These are phyloP conservation scores for Phaseolus coccineus DNA, from an alignment of 331 rosid genomes.

Conservation along the genomic window DNA sequence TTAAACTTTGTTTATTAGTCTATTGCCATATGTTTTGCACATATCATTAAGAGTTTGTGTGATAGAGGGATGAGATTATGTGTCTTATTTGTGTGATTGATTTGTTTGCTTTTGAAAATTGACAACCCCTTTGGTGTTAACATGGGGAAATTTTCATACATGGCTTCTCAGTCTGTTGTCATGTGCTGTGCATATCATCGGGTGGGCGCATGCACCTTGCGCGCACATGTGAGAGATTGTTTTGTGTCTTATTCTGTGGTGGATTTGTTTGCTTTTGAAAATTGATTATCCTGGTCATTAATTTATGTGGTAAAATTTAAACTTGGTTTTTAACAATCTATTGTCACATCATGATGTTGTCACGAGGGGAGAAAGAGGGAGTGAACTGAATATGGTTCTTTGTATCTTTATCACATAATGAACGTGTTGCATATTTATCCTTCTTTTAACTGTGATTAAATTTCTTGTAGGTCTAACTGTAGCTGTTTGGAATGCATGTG, in stretches of 20 bases:
- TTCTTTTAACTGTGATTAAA: neutral
- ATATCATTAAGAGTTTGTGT: neutral
- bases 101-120: conserved; percentile 23
- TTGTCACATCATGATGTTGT: conserved; percentile 1
- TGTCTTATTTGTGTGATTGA: neutral
- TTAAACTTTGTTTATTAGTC: neutral
- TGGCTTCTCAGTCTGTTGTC: neutral
- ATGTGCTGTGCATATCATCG: conserved; percentile 2
- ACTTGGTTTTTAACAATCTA: neutral
- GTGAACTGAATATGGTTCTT: neutral
- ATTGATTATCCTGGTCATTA: neutral
- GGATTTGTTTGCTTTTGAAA: conserved; percentile 31
- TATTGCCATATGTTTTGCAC: neutral
- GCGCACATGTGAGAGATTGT: neutral
- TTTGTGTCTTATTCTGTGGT: neutral
- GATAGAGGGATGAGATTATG: neutral
- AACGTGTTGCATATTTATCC: conserved; percentile 15
- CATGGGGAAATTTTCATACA: neutral
- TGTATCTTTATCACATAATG: neutral
- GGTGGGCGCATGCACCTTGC: neutral
- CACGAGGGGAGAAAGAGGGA: neutral
- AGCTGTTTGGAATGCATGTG: conserved; percentile 34
- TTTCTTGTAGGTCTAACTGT: conserved; percentile 10
- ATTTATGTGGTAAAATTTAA: neutral
- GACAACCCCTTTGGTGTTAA: neutral